Evolutionary conservation across 768 basidiomycete species (phyloP), one percentile per base, ranked within the genome.

Genomic region (Gloeostereum incarnatum): DNA sequence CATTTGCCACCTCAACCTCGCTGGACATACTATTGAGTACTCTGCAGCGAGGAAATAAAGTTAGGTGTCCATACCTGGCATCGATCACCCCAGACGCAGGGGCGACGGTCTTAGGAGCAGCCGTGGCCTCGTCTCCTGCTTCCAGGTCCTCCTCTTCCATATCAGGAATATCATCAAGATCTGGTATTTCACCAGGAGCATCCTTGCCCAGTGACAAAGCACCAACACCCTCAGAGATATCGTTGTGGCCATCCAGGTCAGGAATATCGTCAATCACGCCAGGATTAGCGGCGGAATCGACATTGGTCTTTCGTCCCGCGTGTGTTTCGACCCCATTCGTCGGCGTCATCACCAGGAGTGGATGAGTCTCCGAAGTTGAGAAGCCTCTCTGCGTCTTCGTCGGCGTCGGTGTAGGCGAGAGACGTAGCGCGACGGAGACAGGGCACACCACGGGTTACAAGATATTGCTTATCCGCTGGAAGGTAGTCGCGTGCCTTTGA

Each of bases 311-410:
- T 47, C 87, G 75, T 3, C 86, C 85, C 0, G 92, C 83, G 55
- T 99, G 96, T 8, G 96, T 99, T 58, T 97, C 91, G 14, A 99
- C 96, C n/a, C 96, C 96, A 99, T 49, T 98, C 94, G 43, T 96
- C 92, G 11, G 69, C 81, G n/a, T n/a, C n/a, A 19, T 72, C 75
- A 21, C 66, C 70, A 6, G 68, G 62, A 4, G 63, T 63, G 3
- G 71, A 70, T 10, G 73, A 63, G 50, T 81, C 81, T 1, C 73
- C 86, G 48, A 98, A 91, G 24, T 75, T 78, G 32, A 99, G 72
- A 17, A 98, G 65, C 29, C 90, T 86, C 58, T 99, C 94, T 0
- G 86, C 89, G 51, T 98, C 96, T 60, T 96, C 94, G 56, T 97
- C 93, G 8, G 82, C 88, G 49, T 94, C 94, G 1, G 91, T 92